Evolutionary conservation across 306 rosid genomes (phyloP).

Genomic region (Quercus gilva): DNA sequence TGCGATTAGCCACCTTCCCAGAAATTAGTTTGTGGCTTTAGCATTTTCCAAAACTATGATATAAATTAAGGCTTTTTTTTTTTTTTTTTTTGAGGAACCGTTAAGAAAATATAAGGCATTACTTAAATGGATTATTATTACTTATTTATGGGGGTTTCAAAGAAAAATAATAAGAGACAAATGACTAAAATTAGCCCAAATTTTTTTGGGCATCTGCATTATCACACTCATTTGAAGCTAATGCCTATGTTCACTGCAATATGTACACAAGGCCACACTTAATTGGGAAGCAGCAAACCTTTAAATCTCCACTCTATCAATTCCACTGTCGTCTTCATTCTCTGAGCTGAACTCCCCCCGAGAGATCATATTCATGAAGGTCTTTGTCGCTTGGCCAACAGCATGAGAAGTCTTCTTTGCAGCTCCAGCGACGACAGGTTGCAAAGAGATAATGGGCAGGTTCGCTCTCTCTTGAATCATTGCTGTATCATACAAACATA

Average conservation of each 20-base stretch:
- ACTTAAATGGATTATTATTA: no score
- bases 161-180: neutral
- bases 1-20: no score
- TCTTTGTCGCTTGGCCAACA: slow-evolving; percentile 77
- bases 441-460: slow-evolving; percentile 76
- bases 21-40: no score
- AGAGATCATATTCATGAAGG: slow-evolving; percentile 63
- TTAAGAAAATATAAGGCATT: neutral
- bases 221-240: neutral
- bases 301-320: slow-evolving; percentile 53
- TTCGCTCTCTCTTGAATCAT: slow-evolving; percentile 93
- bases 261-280: neutral
- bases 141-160: neutral
- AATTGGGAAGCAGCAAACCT: neutral
- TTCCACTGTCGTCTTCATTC: slow-evolving; percentile 41
- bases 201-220: neutral
- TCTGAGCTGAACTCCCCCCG: slow-evolving; percentile 39
- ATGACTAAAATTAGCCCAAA: neutral
- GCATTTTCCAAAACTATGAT: no score
- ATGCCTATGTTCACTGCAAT: neutral
- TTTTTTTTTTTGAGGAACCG: no score
- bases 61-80: no score
- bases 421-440: slow-evolving; percentile 82
- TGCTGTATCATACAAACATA: slow-evolving; percentile 46
- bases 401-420: slow-evolving; percentile 89